phyloP scores from a whole-genome alignment of 768 basidiomycete species.

The Tulasnella sp. region DNA sequence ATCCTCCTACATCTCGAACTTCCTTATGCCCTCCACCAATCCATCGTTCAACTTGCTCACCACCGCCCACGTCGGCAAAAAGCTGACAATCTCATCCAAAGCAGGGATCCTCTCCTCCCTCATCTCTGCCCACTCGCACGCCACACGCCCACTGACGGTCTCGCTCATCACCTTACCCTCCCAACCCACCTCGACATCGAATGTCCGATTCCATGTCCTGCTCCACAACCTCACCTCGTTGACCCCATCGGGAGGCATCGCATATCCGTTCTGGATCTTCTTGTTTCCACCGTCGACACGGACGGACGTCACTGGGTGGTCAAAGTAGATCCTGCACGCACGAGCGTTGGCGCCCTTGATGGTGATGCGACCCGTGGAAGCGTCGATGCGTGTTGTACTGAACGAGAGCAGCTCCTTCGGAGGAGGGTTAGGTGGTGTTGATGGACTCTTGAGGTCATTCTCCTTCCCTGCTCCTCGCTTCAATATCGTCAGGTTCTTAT shows the following conservation, averaged over 20 bases:
- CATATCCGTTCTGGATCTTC: slow-evolving; percentile 36
- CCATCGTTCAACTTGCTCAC: slow-evolving; percentile 47
- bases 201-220: slow-evolving; percentile 44
- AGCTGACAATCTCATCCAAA: slow-evolving; percentile 51
- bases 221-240: slow-evolving; percentile 47
- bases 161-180: slow-evolving; percentile 22
- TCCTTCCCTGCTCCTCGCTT: background rate
- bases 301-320: slow-evolving; percentile 35
- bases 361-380: slow-evolving; percentile 37
- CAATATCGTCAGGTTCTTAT: background rate
- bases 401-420: slow-evolving; percentile 34
- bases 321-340: slow-evolving; percentile 51
- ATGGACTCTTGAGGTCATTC: no score
- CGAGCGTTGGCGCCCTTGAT: slow-evolving; percentile 53
- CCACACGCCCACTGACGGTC: slow-evolving; percentile 36
- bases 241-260: slow-evolving; percentile 30
- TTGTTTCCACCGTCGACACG: slow-evolving; percentile 31
- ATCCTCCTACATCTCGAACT: slow-evolving; percentile 23
- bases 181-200: slow-evolving; percentile 47
- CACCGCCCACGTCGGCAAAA: slow-evolving; percentile 59
- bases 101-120: slow-evolving; percentile 48
- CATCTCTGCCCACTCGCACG: slow-evolving; percentile 61
- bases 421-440: background rate
- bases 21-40: slow-evolving; percentile 43
- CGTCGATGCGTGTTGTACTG: slow-evolving; percentile 31